Conservation (phyloP, 2,329 filamentous ascomycete genomes). For the Chaetoscypha palmicola region DNA sequence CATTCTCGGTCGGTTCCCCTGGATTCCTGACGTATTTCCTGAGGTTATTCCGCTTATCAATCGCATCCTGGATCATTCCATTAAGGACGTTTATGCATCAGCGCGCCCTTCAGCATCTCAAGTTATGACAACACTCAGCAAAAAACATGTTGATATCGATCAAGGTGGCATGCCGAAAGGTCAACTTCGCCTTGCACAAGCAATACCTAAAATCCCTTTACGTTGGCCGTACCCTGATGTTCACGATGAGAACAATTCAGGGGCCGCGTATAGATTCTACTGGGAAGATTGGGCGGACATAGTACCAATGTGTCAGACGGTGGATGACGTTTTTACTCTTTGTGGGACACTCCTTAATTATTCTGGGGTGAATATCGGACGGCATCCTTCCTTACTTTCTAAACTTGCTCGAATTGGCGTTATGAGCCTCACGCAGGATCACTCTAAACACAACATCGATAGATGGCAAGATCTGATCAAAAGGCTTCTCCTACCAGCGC, state of each 20-base stretch:
- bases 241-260: constrained; percentile 61
- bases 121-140: constrained; percentile 39
- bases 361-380: constrained; percentile 83
- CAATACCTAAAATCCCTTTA: constrained; percentile 58
- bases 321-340: constrained; percentile 85
- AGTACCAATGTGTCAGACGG: constrained; percentile 79
- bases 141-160: constrained; percentile 49
- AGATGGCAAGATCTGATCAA: constrained; percentile 84
- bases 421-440: constrained; percentile 64
- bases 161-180: constrained; percentile 64
- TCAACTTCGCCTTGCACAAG: constrained; percentile 52
- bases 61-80: constrained; percentile 74
- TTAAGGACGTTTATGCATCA: constrained; percentile 63
- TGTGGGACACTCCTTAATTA: constrained; percentile 79
- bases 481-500: constrained; percentile 75
- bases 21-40: constrained; percentile 79
- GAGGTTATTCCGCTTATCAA: constrained; percentile 77
- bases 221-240: constrained; percentile 82
- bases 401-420: constrained; percentile 83
- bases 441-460: constrained; percentile 59
- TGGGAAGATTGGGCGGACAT: constrained; percentile 97
- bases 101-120: constrained; percentile 32
- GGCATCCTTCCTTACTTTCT: constrained; percentile 67
- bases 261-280: constrained; percentile 81
- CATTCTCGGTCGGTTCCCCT: constrained; percentile 85